These are phyloP conservation scores for Pleodorina starrii DNA, from an alignment of 139 green algal genomes.

Conservation along the genomic window DNA sequence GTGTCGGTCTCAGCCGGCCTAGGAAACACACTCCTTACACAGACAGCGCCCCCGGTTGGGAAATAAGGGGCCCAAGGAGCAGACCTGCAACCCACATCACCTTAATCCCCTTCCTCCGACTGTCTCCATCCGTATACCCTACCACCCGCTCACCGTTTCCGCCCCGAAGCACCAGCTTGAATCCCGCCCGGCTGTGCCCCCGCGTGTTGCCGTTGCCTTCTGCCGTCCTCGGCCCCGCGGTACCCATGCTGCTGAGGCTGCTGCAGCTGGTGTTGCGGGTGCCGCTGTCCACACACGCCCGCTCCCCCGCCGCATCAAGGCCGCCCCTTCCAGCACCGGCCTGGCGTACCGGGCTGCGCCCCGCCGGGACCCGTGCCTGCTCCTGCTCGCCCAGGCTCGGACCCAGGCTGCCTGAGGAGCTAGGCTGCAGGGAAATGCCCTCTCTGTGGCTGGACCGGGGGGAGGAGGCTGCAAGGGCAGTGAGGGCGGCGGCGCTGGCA, in stretches of 20 bases:
- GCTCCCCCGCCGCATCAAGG: not conserved
- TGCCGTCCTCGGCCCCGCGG: not conserved
- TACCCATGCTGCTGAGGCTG: constrained; percentile 15
- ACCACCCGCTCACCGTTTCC: constrained; percentile 5
- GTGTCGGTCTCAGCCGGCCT: too few relatives aligned
- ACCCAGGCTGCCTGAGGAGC: not conserved
- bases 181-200: constrained; percentile 17
- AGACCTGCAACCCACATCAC: too few relatives aligned
- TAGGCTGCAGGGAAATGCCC: not conserved
- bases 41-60: too few relatives aligned
- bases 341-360: not conserved
- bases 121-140: too few relatives aligned
- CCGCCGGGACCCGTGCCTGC: not conserved
- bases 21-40: too few relatives aligned
- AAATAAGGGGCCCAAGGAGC: too few relatives aligned
- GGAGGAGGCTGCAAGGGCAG: not conserved
- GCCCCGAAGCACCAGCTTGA: constrained; percentile 42
- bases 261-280: not conserved
- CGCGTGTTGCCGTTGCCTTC: not conserved
- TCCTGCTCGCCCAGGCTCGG: not conserved
- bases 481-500: not conserved
- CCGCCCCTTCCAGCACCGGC: too few relatives aligned
- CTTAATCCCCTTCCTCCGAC: too few relatives aligned
- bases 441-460: not conserved
- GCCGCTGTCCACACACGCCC: not conserved